Conservation (phyloP, 2,329 filamentous ascomycete species). For the Salinomyces thailandicus region DNA sequence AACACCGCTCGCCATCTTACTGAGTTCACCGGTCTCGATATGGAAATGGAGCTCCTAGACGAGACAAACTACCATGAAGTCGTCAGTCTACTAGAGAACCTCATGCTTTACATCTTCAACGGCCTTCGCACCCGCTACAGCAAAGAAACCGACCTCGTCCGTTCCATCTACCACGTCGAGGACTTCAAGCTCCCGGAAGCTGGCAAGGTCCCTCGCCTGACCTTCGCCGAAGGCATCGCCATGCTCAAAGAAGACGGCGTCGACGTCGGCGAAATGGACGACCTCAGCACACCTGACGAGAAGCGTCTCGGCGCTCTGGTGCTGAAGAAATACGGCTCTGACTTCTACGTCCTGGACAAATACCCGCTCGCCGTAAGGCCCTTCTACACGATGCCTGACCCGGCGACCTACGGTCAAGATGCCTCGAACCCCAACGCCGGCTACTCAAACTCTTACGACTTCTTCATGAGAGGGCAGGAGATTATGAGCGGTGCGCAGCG, state of each 20-base stretch:
- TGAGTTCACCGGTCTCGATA: slow-evolving; percentile 79
- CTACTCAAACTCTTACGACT: slow-evolving; percentile 54
- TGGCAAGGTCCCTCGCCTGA: slow-evolving; percentile 65
- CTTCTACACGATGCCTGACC: slow-evolving; percentile 82
- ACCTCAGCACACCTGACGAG: slow-evolving; percentile 70
- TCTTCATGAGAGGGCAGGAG: slow-evolving; percentile 62
- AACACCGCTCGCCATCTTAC: slow-evolving; percentile 81
- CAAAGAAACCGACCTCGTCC: slow-evolving; percentile 61
- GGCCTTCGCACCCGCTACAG: slow-evolving; percentile 57
- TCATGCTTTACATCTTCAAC: slow-evolving; percentile 70
- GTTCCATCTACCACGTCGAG: slow-evolving; percentile 65
- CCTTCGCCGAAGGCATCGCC: slow-evolving; percentile 66
- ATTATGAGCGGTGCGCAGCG: slow-evolving; percentile 59
- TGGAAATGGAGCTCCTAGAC: slow-evolving; percentile 85
- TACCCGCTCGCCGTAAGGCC: slow-evolving; percentile 83
- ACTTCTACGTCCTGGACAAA: slow-evolving; percentile 96
- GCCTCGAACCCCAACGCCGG: slow-evolving; percentile 41
- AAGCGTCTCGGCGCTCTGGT: slow-evolving; percentile 82
- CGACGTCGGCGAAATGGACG: slow-evolving; percentile 65
- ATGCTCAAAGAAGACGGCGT: slow-evolving; percentile 69
- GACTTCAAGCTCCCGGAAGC: slow-evolving; percentile 63
- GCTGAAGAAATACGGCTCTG: slow-evolving; percentile 78
- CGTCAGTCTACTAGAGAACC: slow-evolving; percentile 57
- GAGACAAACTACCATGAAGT: slow-evolving; percentile 69
- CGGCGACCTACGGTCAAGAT: slow-evolving; percentile 42